Conservation (phyloP, 176 grass and related monocot genomes). For the Eleusine coracana region DNA sequence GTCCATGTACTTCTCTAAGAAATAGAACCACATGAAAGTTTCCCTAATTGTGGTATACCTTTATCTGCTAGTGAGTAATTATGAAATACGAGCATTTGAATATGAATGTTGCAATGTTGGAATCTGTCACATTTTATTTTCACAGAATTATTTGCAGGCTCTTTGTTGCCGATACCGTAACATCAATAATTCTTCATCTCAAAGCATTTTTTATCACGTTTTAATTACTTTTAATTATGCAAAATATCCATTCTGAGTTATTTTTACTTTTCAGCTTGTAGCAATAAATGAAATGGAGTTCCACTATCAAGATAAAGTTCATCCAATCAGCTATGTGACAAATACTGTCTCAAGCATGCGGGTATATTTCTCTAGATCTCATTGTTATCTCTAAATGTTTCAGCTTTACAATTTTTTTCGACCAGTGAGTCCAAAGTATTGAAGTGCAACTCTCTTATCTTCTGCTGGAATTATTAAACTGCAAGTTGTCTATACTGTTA, state of each 20-base stretch:
- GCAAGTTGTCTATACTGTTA: background rate
- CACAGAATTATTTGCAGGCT: conserved; percentile 21
- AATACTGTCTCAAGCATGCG: conserved; percentile 67
- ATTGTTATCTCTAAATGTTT: conserved; percentile 26
- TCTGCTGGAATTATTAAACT: background rate
- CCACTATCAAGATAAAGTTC: conserved; percentile 87
- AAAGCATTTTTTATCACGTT: background rate
- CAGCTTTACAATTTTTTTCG: conserved; percentile 11
- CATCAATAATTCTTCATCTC: conserved; percentile 8
- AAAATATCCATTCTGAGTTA: conserved; percentile 36
- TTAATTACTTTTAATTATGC: conserved; percentile 32
- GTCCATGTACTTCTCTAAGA: background rate
- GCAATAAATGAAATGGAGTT: conserved; percentile 71
- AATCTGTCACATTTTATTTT: conserved; percentile 25
- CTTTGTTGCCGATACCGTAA: conserved; percentile 12
- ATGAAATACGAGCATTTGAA: background rate
- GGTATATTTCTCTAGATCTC: conserved; percentile 50
- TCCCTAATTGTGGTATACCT: background rate
- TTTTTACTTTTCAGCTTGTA: conserved; percentile 55
- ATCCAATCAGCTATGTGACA: conserved; percentile 68
- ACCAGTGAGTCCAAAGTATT: background rate
- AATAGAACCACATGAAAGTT: background rate
- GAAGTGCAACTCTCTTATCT: background rate
- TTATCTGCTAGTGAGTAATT: background rate
- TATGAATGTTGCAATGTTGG: conserved; percentile 4